Evolutionary conservation across 164 flowering plant species (phyloP).

Genomic region (Brasenia schreberi): DNA sequence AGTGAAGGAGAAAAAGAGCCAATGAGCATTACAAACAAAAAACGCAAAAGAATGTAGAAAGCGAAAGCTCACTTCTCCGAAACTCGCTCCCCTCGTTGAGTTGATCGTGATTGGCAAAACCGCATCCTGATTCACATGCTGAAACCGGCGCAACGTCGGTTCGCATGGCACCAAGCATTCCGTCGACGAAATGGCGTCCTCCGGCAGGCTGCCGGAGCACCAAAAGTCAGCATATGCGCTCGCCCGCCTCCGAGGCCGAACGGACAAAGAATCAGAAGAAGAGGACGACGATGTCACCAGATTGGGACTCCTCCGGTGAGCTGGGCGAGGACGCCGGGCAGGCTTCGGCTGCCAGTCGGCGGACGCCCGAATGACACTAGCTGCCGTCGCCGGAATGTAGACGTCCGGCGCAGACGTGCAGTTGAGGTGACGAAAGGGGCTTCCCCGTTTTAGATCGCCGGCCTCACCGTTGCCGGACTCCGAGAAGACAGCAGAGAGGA

Average conservation of each 20-base stretch:
- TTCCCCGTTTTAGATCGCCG: background rate
- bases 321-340: background rate
- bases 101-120: background rate
- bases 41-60: background rate
- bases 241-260: background rate
- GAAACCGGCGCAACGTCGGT: background rate
- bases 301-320: background rate
- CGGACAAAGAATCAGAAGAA: background rate
- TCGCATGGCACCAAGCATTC: background rate
- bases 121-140: background rate
- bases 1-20: too few species aligned
- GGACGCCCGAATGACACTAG: conserved; percentile 2
- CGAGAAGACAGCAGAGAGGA: background rate
- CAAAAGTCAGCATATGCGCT: background rate
- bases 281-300: background rate
- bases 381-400: background rate
- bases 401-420: conserved; percentile 1
- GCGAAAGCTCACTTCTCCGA: background rate
- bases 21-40: background rate
- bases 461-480: background rate
- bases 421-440: background rate
- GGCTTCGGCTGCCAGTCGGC: conserved; percentile 1
- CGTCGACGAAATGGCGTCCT: background rate
- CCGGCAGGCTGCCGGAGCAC: background rate
- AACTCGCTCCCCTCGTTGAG: background rate